Percentiles rank a stretch among this genome's conserved stretches.
These are phyloP conservation scores for Penicillium nucicola DNA, from an alignment of 495 filamentous ascomycete species.

Conservation along the genomic window DNA sequence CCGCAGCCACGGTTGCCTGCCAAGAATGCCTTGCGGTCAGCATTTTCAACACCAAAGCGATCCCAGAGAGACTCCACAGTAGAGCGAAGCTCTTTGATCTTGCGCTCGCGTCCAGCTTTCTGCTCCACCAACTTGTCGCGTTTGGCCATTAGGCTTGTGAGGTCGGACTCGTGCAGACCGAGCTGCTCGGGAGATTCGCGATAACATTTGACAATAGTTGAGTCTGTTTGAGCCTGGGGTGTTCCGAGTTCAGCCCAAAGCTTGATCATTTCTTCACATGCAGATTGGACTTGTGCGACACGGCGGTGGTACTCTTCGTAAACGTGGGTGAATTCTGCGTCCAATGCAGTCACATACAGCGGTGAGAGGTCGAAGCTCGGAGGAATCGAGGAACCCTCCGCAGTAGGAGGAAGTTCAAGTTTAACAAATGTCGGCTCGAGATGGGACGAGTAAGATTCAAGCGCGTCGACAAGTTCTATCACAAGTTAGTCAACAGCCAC, in stretches of 20 bases:
- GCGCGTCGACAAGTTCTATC: conserved; percentile 83
- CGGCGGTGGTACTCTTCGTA: conserved; percentile 93
- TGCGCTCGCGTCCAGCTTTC: conserved; percentile 81
- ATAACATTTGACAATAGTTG: conserved; percentile 79
- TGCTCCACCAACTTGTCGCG: conserved; percentile 89
- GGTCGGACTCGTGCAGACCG: conserved; percentile 82
- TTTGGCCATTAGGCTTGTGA: conserved; percentile 66
- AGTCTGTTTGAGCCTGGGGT: conserved; percentile 88
- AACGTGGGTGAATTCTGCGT: conserved; percentile 86
- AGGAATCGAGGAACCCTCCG: conserved; percentile 68
- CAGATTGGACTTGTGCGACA: conserved; percentile 65
- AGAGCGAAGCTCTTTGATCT: conserved; percentile 68
- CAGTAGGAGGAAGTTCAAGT: conserved; percentile 76
- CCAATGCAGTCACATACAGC: conserved; percentile 79
- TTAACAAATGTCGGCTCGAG: conserved; percentile 83
- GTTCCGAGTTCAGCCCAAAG: conserved; percentile 94
- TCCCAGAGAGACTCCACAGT: conserved; percentile 85
- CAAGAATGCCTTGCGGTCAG: conserved; percentile 79
- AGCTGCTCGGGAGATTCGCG: conserved; percentile 89
- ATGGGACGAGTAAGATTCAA: conserved; percentile 92
- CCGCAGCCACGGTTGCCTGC: conserved; percentile 72
- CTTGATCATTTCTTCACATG: conserved; percentile 82
- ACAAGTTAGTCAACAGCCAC: conserved; percentile 22
- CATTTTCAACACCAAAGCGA: conserved; percentile 76
- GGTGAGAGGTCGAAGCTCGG: conserved; percentile 85